Evolutionary conservation across 2,329 filamentous ascomycete genomes (phyloP), one percentile per base, ranked within the genome.

Genomic region (Lithohypha guttulata): DNA sequence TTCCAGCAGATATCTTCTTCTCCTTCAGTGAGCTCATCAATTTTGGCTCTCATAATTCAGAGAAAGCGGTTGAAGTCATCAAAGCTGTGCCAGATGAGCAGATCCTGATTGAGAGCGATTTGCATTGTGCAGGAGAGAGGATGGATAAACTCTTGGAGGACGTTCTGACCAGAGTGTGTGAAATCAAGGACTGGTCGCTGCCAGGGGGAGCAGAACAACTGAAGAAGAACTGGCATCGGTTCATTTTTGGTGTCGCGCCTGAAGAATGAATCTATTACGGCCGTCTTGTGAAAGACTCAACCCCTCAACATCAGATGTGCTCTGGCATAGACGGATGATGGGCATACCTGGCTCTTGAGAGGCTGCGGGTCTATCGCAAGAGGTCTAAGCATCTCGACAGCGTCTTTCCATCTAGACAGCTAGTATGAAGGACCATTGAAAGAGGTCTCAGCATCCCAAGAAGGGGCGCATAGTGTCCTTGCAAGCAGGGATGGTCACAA

Each of bases 11-110:
- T 11, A 70, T 96, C 14, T 98, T 79, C 60, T 87, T 93, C 52
- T 94, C 86, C 1, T 93, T 96, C 55, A 95, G 86, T 2, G 70
- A 71, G 0, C 78, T 77, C 4, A 81, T 98, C 52, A 98, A 96
- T 55, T 73, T 87, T 51, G 69, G 71, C 21, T 65, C 72, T 13
- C 59, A 56, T 50, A 51, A 66, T 53, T 55, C 67, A 30, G 66
- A 65, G 51, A 73, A 78, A 41, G 74, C 74, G 3, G 69, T 74
- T 17, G 77, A 86, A 14, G 72, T 79, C 14, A 70, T 96, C 33
- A 73, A 71, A 43, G 71, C 72, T 2, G 69, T 93, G 2, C 89
- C 91, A 0, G 81, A 85, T 48, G 74, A 89, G 50, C 71, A 78
- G 38, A 65, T 98, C 9, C 68, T 98, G 14, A 70, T 93, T 2